Conservation (phyloP, 108 stramenopile species). For the Cyclotella sp. region DNA sequence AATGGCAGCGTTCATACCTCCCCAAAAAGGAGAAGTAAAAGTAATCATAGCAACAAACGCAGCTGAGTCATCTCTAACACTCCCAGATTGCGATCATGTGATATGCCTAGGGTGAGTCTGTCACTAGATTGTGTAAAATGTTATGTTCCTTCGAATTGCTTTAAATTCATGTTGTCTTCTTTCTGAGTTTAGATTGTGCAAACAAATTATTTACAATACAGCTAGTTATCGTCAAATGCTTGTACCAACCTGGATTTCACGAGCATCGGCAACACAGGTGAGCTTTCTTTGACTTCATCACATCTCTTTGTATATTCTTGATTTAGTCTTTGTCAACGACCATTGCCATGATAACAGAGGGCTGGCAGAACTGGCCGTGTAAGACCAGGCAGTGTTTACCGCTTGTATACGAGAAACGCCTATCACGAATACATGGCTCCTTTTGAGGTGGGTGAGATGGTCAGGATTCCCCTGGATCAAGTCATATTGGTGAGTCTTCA, state of each 20-base stretch:
- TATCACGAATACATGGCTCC: constrained; percentile 67
- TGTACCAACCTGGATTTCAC: constrained; percentile 87
- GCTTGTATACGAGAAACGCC: constrained; percentile 78
- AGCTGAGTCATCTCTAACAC: constrained; percentile 96
- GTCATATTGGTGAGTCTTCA: constrained; percentile 10
- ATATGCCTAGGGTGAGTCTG: constrained; percentile 82
- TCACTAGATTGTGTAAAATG: neutral
- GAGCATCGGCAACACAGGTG: constrained; percentile 86
- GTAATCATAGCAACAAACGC: constrained; percentile 98
- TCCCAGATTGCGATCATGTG: constrained; percentile 96
- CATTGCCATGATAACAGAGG: neutral
- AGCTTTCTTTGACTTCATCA: neutral
- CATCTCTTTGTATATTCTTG: too few relatives aligned
- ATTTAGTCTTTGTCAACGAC: too few relatives aligned
- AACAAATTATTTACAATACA: constrained; percentile 80
- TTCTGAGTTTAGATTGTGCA: constrained; percentile 52
- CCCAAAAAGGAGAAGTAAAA: constrained; percentile 76
- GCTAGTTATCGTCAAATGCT: constrained; percentile 81
- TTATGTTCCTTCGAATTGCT: neutral
- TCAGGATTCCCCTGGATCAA: constrained; percentile 78
- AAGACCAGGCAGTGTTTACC: constrained; percentile 88
- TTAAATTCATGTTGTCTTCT: neutral
- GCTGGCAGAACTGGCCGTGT: constrained; percentile 66
- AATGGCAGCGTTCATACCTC: constrained; percentile 79
- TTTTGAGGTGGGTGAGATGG: constrained; percentile 86